These are phyloP conservation scores for Lachnellula subtilissima DNA, from an alignment of 2,329 filamentous ascomycete genomes.

Conservation along the genomic window DNA sequence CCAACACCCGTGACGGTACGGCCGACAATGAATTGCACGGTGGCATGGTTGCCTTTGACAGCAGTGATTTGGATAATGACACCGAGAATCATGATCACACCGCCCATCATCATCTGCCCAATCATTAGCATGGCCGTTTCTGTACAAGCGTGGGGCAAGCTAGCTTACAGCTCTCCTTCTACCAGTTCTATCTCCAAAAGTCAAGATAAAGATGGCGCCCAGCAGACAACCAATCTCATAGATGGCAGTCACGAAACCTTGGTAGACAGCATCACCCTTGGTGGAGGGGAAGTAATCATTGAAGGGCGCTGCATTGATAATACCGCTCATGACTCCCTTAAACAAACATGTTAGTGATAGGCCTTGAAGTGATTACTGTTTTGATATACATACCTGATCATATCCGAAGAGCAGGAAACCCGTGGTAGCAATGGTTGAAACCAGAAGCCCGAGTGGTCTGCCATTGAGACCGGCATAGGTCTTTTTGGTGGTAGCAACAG, in stretches of 20 bases:
- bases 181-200: slow-evolving; percentile 51
- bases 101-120: slow-evolving; percentile 47
- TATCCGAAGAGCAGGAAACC: slow-evolving; percentile 87
- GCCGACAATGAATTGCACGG: slow-evolving; percentile 53
- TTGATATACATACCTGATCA: slow-evolving; percentile 52
- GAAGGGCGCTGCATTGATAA: slow-evolving; percentile 64
- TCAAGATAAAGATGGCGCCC: slow-evolving; percentile 43
- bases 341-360: not conserved
- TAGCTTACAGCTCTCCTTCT: slow-evolving; percentile 49
- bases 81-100: slow-evolving; percentile 54
- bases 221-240: slow-evolving; percentile 53
- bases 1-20: slow-evolving; percentile 47
- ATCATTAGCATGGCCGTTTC: slow-evolving; percentile 37
- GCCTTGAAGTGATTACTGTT: not conserved
- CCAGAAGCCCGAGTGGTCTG: slow-evolving; percentile 60
- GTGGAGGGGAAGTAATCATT: slow-evolving; percentile 75
- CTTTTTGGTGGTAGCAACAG: slow-evolving; percentile 11
- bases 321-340: slow-evolving; percentile 71
- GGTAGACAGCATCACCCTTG: slow-evolving; percentile 40
- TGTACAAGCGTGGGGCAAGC: slow-evolving; percentile 23
- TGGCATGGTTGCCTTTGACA: slow-evolving; percentile 32
- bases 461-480: slow-evolving; percentile 62
- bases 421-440: slow-evolving; percentile 65
- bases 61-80: slow-evolving; percentile 41
- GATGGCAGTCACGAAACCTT: slow-evolving; percentile 50